Evolutionary conservation across 176 grass and related monocot species (phyloP).

Genomic region (Phoenix roebelenii): DNA sequence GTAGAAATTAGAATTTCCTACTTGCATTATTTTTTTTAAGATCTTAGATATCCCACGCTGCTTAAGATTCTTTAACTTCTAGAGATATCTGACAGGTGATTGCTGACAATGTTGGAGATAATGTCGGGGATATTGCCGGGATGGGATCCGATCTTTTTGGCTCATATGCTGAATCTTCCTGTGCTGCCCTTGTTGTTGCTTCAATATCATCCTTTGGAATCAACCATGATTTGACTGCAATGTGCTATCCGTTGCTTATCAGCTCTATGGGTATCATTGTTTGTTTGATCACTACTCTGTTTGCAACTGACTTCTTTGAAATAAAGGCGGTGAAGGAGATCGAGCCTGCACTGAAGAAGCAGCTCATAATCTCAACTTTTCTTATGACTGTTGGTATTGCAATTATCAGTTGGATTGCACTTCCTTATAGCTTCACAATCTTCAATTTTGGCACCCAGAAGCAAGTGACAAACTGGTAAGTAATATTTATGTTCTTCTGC

Average conservation of each 20-base stretch:
- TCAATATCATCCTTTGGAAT: constrained; percentile 92
- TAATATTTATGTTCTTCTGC: constrained; percentile 10
- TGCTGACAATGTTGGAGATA: constrained; percentile 86
- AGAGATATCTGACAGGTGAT: constrained; percentile 41
- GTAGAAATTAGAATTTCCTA: no score
- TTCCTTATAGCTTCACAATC: constrained; percentile 79
- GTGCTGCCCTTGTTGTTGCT: constrained; percentile 82
- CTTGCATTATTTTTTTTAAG: no score
- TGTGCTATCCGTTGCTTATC: constrained; percentile 74
- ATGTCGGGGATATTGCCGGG: constrained; percentile 87
- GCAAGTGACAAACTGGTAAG: constrained; percentile 72
- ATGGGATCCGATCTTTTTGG: constrained; percentile 95
- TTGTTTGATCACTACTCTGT: constrained; percentile 75
- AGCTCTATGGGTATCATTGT: constrained; percentile 84
- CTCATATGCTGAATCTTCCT: constrained; percentile 82
- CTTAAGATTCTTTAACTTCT: no score
- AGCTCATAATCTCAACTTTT: constrained; percentile 77
- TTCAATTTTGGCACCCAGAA: constrained; percentile 73
- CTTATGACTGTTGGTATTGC: constrained; percentile 77
- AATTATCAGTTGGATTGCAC: constrained; percentile 63
- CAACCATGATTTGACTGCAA: constrained; percentile 72
- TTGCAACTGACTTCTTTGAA: constrained; percentile 74
- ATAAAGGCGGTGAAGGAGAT: constrained; percentile 78
- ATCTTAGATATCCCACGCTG: no score
- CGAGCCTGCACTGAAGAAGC: constrained; percentile 76